phyloP scores from a whole-genome alignment of 345 rosid genomes.

The Euclidium syriacum region DNA sequence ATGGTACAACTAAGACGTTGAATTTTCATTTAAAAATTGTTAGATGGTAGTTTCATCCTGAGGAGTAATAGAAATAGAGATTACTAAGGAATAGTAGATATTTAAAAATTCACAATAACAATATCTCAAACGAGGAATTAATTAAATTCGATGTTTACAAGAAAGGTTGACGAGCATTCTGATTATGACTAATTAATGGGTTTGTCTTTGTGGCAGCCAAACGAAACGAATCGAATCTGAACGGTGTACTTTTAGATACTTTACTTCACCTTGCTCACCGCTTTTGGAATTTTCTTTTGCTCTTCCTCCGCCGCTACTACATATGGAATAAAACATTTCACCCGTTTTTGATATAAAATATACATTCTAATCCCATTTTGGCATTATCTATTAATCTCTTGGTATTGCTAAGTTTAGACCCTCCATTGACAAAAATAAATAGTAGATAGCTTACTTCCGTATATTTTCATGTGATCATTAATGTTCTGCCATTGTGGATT shows the following conservation, averaged over 20 bases:
- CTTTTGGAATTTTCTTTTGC: slow-evolving; percentile 12
- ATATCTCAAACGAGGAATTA: too few species aligned
- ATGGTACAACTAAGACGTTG: too few species aligned
- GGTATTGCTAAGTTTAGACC: neutral
- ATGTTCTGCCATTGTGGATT: neutral
- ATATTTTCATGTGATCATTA: neutral
- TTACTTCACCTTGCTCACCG: slow-evolving; percentile 9
- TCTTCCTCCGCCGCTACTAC: neutral
- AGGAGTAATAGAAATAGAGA: too few species aligned
- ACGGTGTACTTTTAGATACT: slow-evolving; percentile 23
- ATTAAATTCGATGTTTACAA: too few species aligned
- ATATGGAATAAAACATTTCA: neutral
- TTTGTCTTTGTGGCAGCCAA: neutral
- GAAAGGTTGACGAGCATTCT: too few species aligned
- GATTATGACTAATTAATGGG: too few species aligned
- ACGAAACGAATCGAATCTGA: slow-evolving; percentile 15
- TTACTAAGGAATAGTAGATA: too few species aligned
- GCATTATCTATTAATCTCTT: neutral
- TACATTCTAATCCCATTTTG: too few species aligned
- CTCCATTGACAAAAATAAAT: neutral
- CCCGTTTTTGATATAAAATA: neutral
- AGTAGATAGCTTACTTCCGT: neutral
- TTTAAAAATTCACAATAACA: too few species aligned
- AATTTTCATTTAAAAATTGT: too few species aligned
- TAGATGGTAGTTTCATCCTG: too few species aligned